Evolutionary conservation across 2,329 filamentous ascomycete species (phyloP).

Genomic region (Calonectria montana): DNA sequence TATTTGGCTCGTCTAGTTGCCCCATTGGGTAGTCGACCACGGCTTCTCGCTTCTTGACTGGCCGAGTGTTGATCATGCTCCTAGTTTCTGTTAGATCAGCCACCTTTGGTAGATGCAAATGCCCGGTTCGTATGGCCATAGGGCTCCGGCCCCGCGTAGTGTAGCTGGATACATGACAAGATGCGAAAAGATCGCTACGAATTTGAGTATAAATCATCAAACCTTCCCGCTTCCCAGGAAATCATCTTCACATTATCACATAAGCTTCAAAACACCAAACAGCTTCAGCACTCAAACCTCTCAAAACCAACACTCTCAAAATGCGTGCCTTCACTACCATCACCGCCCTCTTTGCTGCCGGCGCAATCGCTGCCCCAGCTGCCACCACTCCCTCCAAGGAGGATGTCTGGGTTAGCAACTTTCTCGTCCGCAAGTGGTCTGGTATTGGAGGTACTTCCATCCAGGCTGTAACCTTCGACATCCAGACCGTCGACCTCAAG

Average conservation of each 20-base stretch:
- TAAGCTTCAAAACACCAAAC: background rate
- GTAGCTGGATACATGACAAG: background rate
- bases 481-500: background rate
- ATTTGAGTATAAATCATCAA: background rate
- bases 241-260: background rate
- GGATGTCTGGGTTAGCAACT: slow-evolving; percentile 7
- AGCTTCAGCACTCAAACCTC: background rate
- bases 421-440: background rate
- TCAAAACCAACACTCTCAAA: background rate
- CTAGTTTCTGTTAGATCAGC: background rate
- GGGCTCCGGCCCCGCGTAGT: background rate
- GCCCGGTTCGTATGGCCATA: background rate
- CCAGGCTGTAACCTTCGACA: background rate
- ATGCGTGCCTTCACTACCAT: background rate
- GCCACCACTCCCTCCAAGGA: background rate
- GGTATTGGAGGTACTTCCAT: background rate
- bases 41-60: background rate
- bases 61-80: background rate
- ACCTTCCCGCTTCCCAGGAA: background rate
- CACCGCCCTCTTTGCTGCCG: background rate
- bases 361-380: background rate
- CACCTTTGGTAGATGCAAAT: background rate
- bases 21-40: background rate
- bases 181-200: background rate
- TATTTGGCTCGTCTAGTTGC: background rate